Percentiles rank a stretch among this genome's conserved stretches.
These are phyloP conservation scores for Hamamelis virginiana DNA, from an alignment of 164 flowering plant genomes.

Conservation along the genomic window DNA sequence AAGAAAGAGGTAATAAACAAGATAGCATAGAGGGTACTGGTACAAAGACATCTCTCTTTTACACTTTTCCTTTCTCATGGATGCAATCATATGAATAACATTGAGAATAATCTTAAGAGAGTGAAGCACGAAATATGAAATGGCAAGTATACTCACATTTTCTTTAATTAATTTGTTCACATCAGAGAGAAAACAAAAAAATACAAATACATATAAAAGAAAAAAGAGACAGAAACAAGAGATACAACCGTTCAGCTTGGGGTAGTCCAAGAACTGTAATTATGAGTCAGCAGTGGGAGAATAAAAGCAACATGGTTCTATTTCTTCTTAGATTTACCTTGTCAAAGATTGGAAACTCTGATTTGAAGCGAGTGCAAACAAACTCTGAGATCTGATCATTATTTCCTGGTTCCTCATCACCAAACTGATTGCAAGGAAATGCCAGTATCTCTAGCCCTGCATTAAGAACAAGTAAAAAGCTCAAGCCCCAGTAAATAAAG, in stretches of 20 bases:
- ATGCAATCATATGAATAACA: too few relatives aligned
- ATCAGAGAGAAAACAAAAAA: too few relatives aligned
- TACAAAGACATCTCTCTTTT: too few relatives aligned
- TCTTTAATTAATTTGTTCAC: too few relatives aligned
- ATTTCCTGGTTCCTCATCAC: slow-evolving; percentile 59
- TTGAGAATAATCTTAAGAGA: too few relatives aligned
- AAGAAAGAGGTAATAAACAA: too few relatives aligned
- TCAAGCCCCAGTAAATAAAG: neutral
- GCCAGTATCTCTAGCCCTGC: slow-evolving; percentile 68
- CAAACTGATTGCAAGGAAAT: slow-evolving; percentile 78
- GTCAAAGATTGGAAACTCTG: slow-evolving; percentile 62
- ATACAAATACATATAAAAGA: too few relatives aligned
- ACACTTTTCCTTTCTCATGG: too few relatives aligned
- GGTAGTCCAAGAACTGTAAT: neutral
- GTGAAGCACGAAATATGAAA: too few relatives aligned
- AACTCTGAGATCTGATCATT: slow-evolving; percentile 47
- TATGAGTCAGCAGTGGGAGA: neutral
- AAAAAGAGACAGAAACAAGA: neutral
- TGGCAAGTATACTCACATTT: too few relatives aligned
- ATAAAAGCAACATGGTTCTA: neutral
- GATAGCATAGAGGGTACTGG: too few relatives aligned
- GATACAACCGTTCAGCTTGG: neutral
- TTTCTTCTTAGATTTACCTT: slow-evolving; percentile 32
- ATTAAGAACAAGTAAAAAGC: neutral
- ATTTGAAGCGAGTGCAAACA: slow-evolving; percentile 62